Percentiles rank a stretch among this genome's conserved stretches.
phyloP scores from a whole-genome alignment of 2,329 filamentous ascomycete genomes.

The Colletotrichum acutatum region DNA sequence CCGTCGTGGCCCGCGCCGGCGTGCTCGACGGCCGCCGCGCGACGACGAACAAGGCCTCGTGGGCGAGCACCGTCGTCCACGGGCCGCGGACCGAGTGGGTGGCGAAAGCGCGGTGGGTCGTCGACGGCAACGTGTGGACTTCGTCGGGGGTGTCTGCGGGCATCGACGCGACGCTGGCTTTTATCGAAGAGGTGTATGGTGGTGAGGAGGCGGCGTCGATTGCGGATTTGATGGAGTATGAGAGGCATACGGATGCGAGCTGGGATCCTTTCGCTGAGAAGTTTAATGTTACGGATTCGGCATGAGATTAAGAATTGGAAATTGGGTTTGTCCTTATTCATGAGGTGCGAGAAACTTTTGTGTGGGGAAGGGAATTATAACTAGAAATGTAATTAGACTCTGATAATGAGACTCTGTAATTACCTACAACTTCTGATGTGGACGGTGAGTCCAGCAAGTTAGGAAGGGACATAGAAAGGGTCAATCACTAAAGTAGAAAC shows the following conservation, averaged over 20 bases:
- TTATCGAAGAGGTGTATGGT: slow-evolving; percentile 64
- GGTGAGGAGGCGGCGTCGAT: slow-evolving; percentile 58
- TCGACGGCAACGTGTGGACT: slow-evolving; percentile 68
- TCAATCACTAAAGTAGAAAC: too few species aligned
- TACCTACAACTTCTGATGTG: too few species aligned
- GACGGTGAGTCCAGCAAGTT: too few species aligned
- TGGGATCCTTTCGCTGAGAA: slow-evolving; percentile 58
- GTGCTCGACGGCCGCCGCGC: slow-evolving; percentile 63
- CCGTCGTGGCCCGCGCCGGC: slow-evolving; percentile 61
- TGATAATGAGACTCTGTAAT: neutral
- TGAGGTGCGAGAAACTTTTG: neutral
- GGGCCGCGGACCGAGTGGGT: slow-evolving; percentile 62
- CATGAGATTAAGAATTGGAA: neutral
- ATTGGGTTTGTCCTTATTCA: neutral
- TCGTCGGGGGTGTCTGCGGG: slow-evolving; percentile 69
- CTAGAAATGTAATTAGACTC: neutral
- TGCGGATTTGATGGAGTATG: slow-evolving; percentile 67
- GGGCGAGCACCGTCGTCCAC: slow-evolving; percentile 49
- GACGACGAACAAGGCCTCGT: slow-evolving; percentile 68
- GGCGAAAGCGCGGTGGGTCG: slow-evolving; percentile 64
- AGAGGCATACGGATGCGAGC: slow-evolving; percentile 59
- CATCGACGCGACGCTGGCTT: slow-evolving; percentile 70
- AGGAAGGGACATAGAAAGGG: too few species aligned
- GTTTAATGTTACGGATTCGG: slow-evolving; percentile 22
- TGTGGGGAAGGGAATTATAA: neutral